phyloP scores from a whole-genome alignment of 495 filamentous ascomycete species.

The Aspergillus panamensis region DNA sequence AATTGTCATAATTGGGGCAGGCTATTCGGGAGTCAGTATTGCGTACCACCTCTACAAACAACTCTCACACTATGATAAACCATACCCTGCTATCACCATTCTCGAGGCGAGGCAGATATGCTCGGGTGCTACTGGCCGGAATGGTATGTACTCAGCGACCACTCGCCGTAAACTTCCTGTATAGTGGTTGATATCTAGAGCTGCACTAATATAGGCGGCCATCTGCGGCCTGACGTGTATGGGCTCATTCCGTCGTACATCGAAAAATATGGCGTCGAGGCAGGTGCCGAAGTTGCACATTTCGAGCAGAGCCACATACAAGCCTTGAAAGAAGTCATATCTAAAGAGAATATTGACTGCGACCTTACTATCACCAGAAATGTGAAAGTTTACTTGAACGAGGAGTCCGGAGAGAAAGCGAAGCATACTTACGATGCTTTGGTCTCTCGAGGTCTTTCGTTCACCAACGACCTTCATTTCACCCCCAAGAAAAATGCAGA shows the following conservation, averaged over 20 bases:
- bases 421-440: conserved; percentile 29
- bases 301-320: conserved; percentile 34
- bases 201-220: conserved; percentile 28
- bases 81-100: conserved; percentile 28
- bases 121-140: conserved; percentile 43
- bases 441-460: conserved; percentile 18
- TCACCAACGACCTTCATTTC: conserved; percentile 32
- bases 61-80: conserved; percentile 14
- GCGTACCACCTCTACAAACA: conserved; percentile 56
- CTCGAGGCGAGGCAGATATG: conserved; percentile 42
- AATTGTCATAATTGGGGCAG: conserved; percentile 67
- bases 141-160: conserved; percentile 24
- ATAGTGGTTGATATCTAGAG: neutral
- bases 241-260: conserved; percentile 27
- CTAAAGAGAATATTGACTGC: conserved; percentile 39
- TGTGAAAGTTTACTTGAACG: conserved; percentile 34
- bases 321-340: conserved; percentile 29
- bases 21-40: conserved; percentile 61
- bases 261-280: conserved; percentile 29
- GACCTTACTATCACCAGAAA: conserved; percentile 39
- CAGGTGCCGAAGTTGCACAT: conserved; percentile 28
- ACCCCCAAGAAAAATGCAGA: conserved; percentile 24
- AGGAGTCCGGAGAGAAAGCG: conserved; percentile 24
- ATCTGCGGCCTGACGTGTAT: conserved; percentile 37
- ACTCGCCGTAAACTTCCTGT: neutral